Conservation (phyloP, 768 basidiomycete genomes). For the Fomitopsis pulvina region DNA sequence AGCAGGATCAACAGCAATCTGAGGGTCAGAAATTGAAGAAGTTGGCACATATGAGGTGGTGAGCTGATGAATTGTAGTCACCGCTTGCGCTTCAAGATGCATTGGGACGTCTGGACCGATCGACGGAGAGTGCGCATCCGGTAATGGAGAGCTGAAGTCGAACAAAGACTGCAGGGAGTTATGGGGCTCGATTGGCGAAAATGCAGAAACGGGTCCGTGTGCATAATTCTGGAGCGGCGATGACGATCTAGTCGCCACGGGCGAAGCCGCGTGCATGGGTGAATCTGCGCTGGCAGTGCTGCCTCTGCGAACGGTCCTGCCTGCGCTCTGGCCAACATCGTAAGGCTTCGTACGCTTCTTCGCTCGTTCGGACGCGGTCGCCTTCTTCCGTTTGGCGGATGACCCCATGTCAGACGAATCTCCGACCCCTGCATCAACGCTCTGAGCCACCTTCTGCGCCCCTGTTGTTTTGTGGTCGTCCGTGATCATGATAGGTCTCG, state of each 20-base stretch:
- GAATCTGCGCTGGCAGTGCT: slow-evolving; percentile 26
- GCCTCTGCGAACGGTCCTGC: slow-evolving; percentile 20
- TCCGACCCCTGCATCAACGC: slow-evolving; percentile 7
- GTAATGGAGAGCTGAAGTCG: slow-evolving; percentile 4
- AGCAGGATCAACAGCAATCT: slow-evolving; percentile 1
- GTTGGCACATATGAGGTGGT: slow-evolving; percentile 2
- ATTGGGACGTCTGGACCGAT: slow-evolving; percentile 18
- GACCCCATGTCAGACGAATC: slow-evolving; percentile 22
- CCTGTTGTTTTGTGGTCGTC: slow-evolving; percentile 92
- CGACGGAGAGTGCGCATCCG: slow-evolving; percentile 1
- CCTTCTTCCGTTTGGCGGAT: slow-evolving; percentile 47
- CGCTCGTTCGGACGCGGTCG: slow-evolving; percentile 23
- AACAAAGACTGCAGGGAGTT: neutral
- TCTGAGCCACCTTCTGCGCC: slow-evolving; percentile 17
- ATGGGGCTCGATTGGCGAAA: neutral
- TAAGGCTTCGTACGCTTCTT: slow-evolving; percentile 72
- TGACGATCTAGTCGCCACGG: slow-evolving; percentile 24
- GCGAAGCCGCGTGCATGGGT: slow-evolving; percentile 21
- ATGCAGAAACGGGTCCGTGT: slow-evolving; percentile 5
- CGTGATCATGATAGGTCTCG: slow-evolving; percentile 95
- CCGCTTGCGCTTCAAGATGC: slow-evolving; percentile 9
- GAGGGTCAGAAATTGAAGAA: neutral
- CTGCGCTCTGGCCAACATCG: slow-evolving; percentile 32
- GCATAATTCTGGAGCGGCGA: slow-evolving; percentile 20
- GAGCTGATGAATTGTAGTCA: slow-evolving; percentile 6